A percentile compares a stretch with the other conserved stretches of the same genome.
Evolutionary conservation across 2,329 filamentous ascomycete species (phyloP).

Genomic region (Cercospora sesami): DNA sequence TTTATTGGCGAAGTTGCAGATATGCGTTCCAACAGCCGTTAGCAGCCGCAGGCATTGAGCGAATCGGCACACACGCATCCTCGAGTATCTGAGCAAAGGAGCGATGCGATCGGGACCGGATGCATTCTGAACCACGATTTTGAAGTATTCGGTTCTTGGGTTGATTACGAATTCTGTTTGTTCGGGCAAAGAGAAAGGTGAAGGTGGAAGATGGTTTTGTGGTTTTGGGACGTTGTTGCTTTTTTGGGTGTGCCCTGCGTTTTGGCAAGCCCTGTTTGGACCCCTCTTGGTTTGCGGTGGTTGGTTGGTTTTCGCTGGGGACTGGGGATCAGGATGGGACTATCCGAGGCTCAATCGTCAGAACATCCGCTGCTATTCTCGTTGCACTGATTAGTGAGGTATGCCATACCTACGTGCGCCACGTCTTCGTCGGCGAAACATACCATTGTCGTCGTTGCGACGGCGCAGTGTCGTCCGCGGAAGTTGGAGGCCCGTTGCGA

Average conservation of each 20-base stretch:
- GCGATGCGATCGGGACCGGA: background rate
- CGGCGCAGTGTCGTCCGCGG: background rate
- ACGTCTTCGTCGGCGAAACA: background rate
- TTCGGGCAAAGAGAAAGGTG: background rate
- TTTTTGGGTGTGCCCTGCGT: background rate
- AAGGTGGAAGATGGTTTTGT: background rate
- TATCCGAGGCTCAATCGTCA: no score
- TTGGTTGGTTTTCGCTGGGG: background rate
- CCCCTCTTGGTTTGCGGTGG: background rate
- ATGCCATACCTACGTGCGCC: background rate
- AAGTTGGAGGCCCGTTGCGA: background rate
- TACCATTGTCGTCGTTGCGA: background rate
- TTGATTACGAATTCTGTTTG: background rate
- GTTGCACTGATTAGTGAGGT: background rate
- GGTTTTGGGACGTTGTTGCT: background rate
- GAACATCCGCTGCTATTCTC: background rate
- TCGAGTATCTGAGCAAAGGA: slow-evolving; percentile 2
- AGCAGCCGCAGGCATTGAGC: slow-evolving; percentile 31
- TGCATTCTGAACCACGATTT: background rate
- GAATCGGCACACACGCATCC: slow-evolving; percentile 3
- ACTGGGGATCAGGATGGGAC: background rate
- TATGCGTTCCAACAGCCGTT: slow-evolving; percentile 28
- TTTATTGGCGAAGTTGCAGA: slow-evolving; percentile 13
- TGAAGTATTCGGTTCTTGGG: background rate
- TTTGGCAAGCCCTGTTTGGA: background rate